These are phyloP conservation scores for Cordyceps sp. DNA, from an alignment of 2,329 filamentous ascomycete genomes.

Conservation along the genomic window DNA sequence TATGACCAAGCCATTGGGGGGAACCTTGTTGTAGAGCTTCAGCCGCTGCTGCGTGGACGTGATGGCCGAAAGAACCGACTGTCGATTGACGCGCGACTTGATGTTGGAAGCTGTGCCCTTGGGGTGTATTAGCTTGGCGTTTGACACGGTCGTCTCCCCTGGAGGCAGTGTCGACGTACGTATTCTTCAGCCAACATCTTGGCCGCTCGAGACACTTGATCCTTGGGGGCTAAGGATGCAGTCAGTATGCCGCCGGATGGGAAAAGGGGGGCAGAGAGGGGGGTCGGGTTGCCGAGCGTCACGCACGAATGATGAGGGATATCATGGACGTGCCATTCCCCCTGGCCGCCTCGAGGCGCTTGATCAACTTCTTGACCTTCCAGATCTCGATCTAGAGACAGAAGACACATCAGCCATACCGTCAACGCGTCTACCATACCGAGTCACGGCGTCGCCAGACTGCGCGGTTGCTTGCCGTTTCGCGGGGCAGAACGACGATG, in stretches of 20 bases:
- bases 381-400: slow-evolving; percentile 51
- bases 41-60: slow-evolving; percentile 98
- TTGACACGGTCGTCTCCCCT: too few relatives aligned
- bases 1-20: slow-evolving; percentile 90
- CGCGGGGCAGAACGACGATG: slow-evolving; percentile 13
- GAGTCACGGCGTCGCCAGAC: too few relatives aligned
- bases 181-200: slow-evolving; percentile 99
- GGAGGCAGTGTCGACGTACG: slow-evolving; percentile 39
- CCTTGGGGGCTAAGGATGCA: slow-evolving; percentile 62
- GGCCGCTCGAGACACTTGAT: slow-evolving; percentile 85
- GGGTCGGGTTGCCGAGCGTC: not conserved
- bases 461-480: slow-evolving; percentile 1
- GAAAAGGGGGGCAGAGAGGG: not conserved
- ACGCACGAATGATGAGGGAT: slow-evolving; percentile 91
- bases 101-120: slow-evolving; percentile 98
- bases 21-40: slow-evolving; percentile 98
- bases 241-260: slow-evolving; percentile 1
- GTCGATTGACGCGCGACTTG: slow-evolving; percentile 97
- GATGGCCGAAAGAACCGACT: slow-evolving; percentile 94
- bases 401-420: slow-evolving; percentile 6
- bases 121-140: slow-evolving; percentile 6
- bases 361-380: slow-evolving; percentile 99
- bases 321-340: slow-evolving; percentile 99
- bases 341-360: slow-evolving; percentile 88
- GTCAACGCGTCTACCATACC: too few relatives aligned